Conservation (phyloP, 2,329 filamentous ascomycete genomes). For the Sporothrix schenckii region DNA sequence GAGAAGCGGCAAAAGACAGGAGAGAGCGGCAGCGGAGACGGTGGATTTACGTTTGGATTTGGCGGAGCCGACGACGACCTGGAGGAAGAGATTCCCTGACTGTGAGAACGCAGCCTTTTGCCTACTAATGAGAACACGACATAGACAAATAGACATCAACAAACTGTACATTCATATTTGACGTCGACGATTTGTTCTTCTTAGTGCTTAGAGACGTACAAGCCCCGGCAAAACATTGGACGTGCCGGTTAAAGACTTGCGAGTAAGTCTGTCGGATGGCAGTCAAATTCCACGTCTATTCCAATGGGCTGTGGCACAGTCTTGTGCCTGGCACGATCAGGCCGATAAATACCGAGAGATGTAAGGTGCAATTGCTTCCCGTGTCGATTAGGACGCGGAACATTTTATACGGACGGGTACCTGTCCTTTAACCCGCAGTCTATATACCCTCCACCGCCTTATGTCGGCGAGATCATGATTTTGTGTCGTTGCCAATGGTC, state of each 20-base stretch:
- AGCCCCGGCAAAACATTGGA: no score
- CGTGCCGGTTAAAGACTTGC: no score
- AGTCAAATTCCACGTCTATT: no score
- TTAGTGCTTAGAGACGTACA: no score
- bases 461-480: not conserved
- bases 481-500: not conserved
- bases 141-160: constrained; percentile 19
- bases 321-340: constrained; percentile 9
- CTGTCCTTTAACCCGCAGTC: not conserved
- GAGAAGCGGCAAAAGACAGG: constrained; percentile 40
- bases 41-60: constrained; percentile 63
- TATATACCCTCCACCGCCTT: not conserved
- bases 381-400: not conserved
- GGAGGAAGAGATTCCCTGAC: constrained; percentile 48
- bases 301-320: not conserved
- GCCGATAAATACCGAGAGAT: constrained; percentile 4
- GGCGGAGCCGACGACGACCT: constrained; percentile 44
- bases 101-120: not conserved
- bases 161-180: not conserved
- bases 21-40: constrained; percentile 38
- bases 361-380: not conserved
- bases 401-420: not conserved
- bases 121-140: constrained; percentile 17
- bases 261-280: no score
- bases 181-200: no score